Evolutionary conservation across 2,329 filamentous ascomycete genomes (phyloP).

Genomic region (Trichoderma gracile): DNA sequence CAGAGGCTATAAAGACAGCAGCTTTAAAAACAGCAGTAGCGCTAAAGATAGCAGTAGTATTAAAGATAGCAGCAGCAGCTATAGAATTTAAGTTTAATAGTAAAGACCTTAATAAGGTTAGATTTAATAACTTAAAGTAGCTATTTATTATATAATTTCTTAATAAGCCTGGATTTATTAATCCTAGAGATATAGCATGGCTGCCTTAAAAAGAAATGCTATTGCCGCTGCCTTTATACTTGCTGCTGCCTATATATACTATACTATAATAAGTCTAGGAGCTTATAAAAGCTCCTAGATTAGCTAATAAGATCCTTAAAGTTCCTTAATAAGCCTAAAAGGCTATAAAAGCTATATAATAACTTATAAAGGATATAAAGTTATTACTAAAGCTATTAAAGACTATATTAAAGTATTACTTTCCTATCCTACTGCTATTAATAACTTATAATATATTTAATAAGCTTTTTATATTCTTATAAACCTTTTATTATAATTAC

Average conservation of each 20-base stretch:
- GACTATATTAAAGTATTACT: neutral
- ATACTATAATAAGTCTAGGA: neutral
- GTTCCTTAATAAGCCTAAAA: neutral
- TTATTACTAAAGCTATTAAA: neutral
- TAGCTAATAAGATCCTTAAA: neutral
- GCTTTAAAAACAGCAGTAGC: too few relatives aligned
- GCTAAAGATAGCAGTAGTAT: too few relatives aligned
- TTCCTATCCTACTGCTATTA: neutral
- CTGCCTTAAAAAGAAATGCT: neutral
- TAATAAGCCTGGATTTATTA: neutral
- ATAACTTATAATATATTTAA: neutral
- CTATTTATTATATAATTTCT: neutral
- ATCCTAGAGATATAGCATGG: neutral
- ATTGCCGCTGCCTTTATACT: neutral
- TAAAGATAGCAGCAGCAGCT: too few relatives aligned
- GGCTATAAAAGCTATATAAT: neutral
- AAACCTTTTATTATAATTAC: neutral
- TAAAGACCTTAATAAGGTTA: neutral
- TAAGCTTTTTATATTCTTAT: neutral
- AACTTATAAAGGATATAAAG: neutral
- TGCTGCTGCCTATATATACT: neutral
- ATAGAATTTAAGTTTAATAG: too few relatives aligned
- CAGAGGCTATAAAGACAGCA: too few relatives aligned
- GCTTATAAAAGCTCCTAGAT: neutral
- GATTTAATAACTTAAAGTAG: neutral